Base-by-base conservation (phyloP, 768 basidiomycete genomes). In the Suillus decipiens region DNA sequence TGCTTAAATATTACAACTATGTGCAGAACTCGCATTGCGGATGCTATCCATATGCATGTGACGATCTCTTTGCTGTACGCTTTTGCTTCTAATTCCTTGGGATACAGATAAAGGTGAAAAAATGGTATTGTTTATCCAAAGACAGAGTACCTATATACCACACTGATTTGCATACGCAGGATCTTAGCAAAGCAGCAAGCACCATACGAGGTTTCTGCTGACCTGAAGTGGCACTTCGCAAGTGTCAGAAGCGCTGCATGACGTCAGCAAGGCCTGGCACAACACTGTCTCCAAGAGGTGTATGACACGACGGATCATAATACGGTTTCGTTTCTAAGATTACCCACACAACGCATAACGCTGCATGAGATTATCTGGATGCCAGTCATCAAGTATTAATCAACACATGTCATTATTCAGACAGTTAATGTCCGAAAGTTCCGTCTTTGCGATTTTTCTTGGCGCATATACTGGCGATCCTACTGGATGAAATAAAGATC, bases 1-100 rank as follows among this genome's bases (percentile, higher is more conserved):
- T 59, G 28, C 28, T 47, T 42, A 11, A 39, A 39, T 19, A 24
- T 57, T 12, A 45, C 19, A 28, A 36, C 60, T 11, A 48, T 28
- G 15, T 14, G 12, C 33, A 59, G 8, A 59, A 15, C 42, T 57
- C 15, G 55, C 28, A 5, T 60, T 31, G 24, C 28, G 12, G 59
- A 12, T 41, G 19, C 36, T 3, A 47, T 63, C 45, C 28, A 28
- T 28, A 28, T 28, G 24, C 28, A 28, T 22, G 33, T 2, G 57
- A 33, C n/a, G 42, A 62, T 43, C 42, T 62, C 31, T 48, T 62
- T 17, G 34, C 59, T 28, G 43, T 59, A 12, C 15, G 31, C 33
- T 37, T 47, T 28, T 48, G 47, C 22, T 48, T 22, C 9, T 33
- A 17, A n/a, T 60, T 60, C 11, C 41, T 60, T 19, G 58, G 22